These are phyloP conservation scores for Moesziomyces sp. DNA, from an alignment of 1,284 basidiomycete species.

Conservation along the genomic window DNA sequence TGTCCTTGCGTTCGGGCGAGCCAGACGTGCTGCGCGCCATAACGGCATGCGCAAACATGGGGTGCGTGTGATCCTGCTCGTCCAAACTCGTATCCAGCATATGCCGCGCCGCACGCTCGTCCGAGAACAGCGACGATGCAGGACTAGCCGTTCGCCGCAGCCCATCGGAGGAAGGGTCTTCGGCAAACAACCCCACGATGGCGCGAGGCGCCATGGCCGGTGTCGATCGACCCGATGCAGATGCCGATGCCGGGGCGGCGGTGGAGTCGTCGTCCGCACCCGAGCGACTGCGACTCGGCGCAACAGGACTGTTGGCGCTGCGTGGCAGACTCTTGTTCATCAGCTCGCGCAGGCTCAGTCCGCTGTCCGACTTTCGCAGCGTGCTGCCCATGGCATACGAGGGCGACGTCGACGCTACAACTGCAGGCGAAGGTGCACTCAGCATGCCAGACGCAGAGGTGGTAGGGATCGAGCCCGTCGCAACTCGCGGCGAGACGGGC, in stretches of 20 bases:
- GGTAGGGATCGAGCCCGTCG: constrained; percentile 4
- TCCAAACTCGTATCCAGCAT: constrained; percentile 33
- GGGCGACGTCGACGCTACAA: constrained; percentile 1
- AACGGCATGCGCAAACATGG: constrained; percentile 43
- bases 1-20: constrained; percentile 19
- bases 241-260: constrained; percentile 6
- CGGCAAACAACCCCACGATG: constrained; percentile 4
- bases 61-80: constrained; percentile 4
- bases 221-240: constrained; percentile 14
- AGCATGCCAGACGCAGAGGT: constrained; percentile 34
- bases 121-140: background rate
- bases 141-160: constrained; percentile 7
- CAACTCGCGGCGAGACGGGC: background rate
- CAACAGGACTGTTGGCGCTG: background rate
- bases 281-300: background rate
- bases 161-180: background rate
- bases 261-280: background rate
- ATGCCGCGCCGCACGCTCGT: constrained; percentile 1
- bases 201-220: constrained; percentile 6
- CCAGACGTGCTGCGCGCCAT: constrained; percentile 14
- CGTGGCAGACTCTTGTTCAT: constrained; percentile 21
- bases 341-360: constrained; percentile 29
- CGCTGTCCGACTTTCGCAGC: constrained; percentile 27
- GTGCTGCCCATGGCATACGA: background rate
- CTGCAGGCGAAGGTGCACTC: constrained; percentile 10